A percentile compares a stretch with the other conserved stretches of the same genome.
phyloP scores from a whole-genome alignment of 129 eudicot genomes.

The Scalesia atractyloides region DNA sequence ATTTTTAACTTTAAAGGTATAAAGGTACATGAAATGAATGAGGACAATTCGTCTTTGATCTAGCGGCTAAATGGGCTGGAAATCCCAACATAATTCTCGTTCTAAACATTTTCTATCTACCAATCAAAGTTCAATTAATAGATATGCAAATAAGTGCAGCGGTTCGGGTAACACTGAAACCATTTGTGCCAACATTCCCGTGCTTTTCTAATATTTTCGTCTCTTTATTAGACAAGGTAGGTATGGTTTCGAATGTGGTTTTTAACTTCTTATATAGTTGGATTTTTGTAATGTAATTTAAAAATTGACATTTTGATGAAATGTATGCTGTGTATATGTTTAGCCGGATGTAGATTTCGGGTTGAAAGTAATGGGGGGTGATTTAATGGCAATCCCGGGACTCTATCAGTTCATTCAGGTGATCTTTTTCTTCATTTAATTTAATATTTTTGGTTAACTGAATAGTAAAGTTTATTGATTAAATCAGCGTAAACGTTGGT shows the following conservation, averaged over 20 bases:
- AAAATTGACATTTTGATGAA: slow-evolving; percentile 5
- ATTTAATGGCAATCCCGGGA: slow-evolving; percentile 82
- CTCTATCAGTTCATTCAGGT: slow-evolving; percentile 66
- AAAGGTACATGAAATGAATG: slow-evolving; percentile 61
- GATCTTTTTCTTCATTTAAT: not conserved
- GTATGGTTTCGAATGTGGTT: not conserved
- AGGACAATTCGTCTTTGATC: slow-evolving; percentile 61
- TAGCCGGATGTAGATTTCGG: slow-evolving; percentile 80
- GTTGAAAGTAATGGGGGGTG: slow-evolving; percentile 61
- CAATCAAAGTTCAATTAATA: slow-evolving; percentile 55
- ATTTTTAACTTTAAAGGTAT: slow-evolving; percentile 44
- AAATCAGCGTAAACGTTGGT: slow-evolving; percentile 29
- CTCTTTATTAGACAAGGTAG: slow-evolving; percentile 73
- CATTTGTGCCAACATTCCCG: slow-evolving; percentile 77
- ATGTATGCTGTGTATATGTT: slow-evolving; percentile 5
- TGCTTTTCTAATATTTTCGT: slow-evolving; percentile 56
- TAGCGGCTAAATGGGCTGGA: slow-evolving; percentile 68
- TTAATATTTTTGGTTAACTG: not conserved
- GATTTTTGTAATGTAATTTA: not conserved
- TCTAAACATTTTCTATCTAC: slow-evolving; percentile 44
- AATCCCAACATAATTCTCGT: slow-evolving; percentile 52
- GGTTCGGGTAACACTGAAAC: slow-evolving; percentile 52
- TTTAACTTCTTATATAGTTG: not conserved
- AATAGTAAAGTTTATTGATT: slow-evolving; percentile 5
- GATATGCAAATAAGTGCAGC: slow-evolving; percentile 62